Conservation (phyloP, 768 basidiomycete species). For the Lentinula lateritia region DNA sequence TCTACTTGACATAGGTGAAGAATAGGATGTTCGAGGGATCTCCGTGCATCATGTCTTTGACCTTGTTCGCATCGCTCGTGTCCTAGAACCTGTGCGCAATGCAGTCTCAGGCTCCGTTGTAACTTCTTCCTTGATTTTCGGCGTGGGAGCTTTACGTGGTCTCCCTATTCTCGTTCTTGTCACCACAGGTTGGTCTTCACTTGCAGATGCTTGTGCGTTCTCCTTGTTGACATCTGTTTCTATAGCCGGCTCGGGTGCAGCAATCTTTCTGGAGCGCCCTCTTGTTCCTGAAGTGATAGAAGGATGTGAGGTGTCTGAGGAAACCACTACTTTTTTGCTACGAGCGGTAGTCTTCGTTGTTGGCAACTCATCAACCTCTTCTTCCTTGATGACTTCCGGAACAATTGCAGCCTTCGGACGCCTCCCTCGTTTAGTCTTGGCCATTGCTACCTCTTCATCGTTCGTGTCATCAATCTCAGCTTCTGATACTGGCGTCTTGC, state of each 20-base stretch:
- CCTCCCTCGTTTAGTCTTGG: slow-evolving; percentile 2
- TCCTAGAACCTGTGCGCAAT: background rate
- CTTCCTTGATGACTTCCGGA: slow-evolving; percentile 6
- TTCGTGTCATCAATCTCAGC: background rate
- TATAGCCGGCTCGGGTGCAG: background rate
- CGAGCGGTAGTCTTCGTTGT: background rate
- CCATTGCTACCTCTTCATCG: background rate
- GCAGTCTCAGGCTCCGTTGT: slow-evolving; percentile 7
- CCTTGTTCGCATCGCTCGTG: slow-evolving; percentile 6
- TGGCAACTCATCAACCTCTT: background rate
- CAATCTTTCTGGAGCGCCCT: background rate
- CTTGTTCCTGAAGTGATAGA: background rate
- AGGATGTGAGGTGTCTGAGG: background rate
- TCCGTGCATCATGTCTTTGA: slow-evolving; percentile 3
- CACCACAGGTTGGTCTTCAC: background rate
- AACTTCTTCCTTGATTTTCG: slow-evolving; percentile 9
- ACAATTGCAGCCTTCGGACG: background rate
- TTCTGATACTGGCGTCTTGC: background rate
- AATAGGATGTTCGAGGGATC: too few relatives aligned
- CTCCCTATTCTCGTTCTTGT: slow-evolving; percentile 4
- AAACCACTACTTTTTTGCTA: background rate
- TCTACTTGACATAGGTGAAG: too few relatives aligned
- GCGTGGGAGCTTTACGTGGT: background rate
- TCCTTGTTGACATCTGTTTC: slow-evolving; percentile 6
- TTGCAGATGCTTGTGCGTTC: background rate